Base-by-base conservation (phyloP, 139 green algal species). In the Tetraselmis chui region DNA sequence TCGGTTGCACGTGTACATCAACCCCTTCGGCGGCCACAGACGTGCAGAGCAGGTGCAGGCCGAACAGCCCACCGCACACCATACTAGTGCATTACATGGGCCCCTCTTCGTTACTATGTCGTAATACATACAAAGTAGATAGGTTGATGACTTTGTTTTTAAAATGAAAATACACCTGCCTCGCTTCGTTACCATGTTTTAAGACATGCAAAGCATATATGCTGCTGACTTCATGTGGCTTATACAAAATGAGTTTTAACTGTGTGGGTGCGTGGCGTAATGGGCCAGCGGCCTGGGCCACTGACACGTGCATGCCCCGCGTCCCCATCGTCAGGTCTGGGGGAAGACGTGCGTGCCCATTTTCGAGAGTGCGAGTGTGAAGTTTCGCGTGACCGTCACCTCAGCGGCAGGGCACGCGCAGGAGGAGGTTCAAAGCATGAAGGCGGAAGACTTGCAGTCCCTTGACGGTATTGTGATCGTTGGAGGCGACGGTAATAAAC, bases 1-100 rank as follows among this genome's bases (percentile, higher is more conserved):
- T 2, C 79, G 79, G 26, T 5, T 83, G 24, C n/a, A 79, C 58
- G 82, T 82, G 27, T 82, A 82, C 31, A 31, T 85, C 28, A 85
- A 85, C 78, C 82, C 82, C 22, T 82, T 77, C 22, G 76, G 82
- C 76, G 82, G 82, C 76, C 32, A 77, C 27, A 22, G 78, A 1
- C 24, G 23, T 1, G 81, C 81, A 23, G 2, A n/a, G 24, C 75
- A 77, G 31, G 76, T 81, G 59, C 81, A 76, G 81, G 2, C 24
- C 2, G 28, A 2, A 5, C 30, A 79, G 11, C 24, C 29, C 24
- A 1, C 26, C 27, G 30, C 81, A 2, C 5, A 82, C 31, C n/a
- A n/a, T n/a, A n/a, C n/a, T n/a, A n/a, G n/a, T n/a, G n/a, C n/a
- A n/a, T n/a, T n/a, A n/a, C n/a, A n/a, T n/a, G n/a, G n/a, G n/a